phyloP scores from a whole-genome alignment of 148 eudicot genomes.

The Rhododendron griersonianum region DNA sequence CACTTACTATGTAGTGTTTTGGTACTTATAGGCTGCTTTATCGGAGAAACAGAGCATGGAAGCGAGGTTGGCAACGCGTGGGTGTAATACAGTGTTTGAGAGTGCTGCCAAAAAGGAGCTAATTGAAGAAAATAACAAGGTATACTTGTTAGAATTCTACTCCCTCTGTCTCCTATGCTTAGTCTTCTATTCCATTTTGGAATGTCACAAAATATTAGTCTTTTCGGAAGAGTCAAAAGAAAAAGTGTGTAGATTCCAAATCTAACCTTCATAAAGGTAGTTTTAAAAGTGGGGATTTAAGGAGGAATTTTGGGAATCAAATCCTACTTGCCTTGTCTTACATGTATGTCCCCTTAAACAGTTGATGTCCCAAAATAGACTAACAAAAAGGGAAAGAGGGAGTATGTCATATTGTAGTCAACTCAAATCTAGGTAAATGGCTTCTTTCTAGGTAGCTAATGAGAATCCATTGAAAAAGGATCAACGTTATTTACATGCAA shows the following conservation, averaged over 20 bases:
- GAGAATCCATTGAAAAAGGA: neutral
- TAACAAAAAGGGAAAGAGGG: neutral
- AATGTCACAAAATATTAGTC: neutral
- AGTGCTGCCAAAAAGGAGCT: slow-evolving; percentile 51
- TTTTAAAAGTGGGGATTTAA: neutral
- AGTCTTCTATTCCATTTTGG: neutral
- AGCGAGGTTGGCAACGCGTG: slow-evolving; percentile 40
- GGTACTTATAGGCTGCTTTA: slow-evolving; percentile 45
- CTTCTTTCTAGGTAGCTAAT: neutral
- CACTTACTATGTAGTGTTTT: neutral
- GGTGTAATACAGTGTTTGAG: slow-evolving; percentile 41
- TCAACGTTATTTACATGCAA: neutral
- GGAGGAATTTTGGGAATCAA: neutral
- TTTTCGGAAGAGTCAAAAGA: neutral
- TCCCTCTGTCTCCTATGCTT: neutral
- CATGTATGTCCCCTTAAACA: neutral
- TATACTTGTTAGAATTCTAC: slow-evolving; percentile 13
- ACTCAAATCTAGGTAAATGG: neutral
- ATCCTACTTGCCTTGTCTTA: neutral
- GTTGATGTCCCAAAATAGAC: neutral
- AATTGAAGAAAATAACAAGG: slow-evolving; percentile 70
- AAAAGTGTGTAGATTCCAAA: neutral
- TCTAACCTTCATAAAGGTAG: neutral
- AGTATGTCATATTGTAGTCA: neutral
- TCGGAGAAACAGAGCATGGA: slow-evolving; percentile 71